Evolutionary conservation across 176 grass and related monocot species (phyloP).

Genomic region (Hordeum marinum): DNA sequence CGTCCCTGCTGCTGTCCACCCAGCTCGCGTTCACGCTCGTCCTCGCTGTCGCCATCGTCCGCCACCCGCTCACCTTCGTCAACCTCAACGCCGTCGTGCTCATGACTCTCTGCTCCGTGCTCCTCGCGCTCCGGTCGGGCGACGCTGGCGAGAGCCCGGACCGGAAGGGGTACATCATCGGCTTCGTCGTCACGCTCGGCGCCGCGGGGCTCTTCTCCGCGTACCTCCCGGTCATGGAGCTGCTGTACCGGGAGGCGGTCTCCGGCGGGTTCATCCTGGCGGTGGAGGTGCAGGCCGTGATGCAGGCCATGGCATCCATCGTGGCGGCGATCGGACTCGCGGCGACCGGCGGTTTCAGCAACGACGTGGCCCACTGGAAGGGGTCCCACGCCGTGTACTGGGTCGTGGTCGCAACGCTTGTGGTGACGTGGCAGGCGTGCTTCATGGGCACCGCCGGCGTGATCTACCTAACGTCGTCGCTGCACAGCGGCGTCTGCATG

Average conservation of each 20-base stretch:
- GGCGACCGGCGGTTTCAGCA: constrained; percentile 17
- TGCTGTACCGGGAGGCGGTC: constrained; percentile 53
- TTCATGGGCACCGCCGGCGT: constrained; percentile 83
- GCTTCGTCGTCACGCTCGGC: constrained; percentile 68
- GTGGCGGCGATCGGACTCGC: constrained; percentile 53
- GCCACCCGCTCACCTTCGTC: constrained; percentile 66
- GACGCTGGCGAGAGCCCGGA: constrained; percentile 33
- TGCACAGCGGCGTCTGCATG: constrained; percentile 93
- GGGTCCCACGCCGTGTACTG: constrained; percentile 47
- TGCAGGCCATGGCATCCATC: constrained; percentile 70
- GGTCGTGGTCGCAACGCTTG: constrained; percentile 46
- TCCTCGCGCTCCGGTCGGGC: constrained; percentile 47
- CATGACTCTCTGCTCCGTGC: constrained; percentile 67
- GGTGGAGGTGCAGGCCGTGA: constrained; percentile 77
- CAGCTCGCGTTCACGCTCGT: constrained; percentile 80
- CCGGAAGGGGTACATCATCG: constrained; percentile 35
- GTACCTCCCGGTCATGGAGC: constrained; percentile 82
- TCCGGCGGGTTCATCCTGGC: constrained; percentile 56
- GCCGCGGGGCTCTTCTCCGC: constrained; percentile 66
- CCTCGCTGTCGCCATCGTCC: constrained; percentile 66
- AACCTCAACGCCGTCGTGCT: constrained; percentile 83
- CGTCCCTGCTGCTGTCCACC: constrained; percentile 79
- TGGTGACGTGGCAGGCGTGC: constrained; percentile 71
- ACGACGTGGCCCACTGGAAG: constrained; percentile 49
- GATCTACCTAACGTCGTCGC: constrained; percentile 78